These are phyloP conservation scores for Larix kaempferi DNA, from an alignment of 75 land plant genomes.

Conservation along the genomic window DNA sequence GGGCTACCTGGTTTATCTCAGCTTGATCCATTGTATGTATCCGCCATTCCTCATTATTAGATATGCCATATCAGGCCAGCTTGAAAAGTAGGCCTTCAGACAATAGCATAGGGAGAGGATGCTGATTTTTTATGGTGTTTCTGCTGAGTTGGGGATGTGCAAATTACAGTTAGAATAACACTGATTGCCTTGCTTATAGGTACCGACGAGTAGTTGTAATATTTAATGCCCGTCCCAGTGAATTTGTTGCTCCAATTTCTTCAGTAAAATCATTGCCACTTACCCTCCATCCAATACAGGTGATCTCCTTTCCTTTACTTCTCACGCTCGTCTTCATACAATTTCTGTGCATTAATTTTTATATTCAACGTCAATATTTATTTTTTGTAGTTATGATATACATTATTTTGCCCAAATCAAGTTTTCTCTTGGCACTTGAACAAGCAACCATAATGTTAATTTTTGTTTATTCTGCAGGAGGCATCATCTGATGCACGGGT, in stretches of 20 bases:
- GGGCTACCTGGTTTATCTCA: constrained; percentile 69
- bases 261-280: constrained; percentile 25
- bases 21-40: constrained; percentile 67
- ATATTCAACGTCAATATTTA: too few relatives aligned
- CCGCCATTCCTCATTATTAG: background rate
- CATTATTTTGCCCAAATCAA: background rate
- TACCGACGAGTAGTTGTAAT: constrained; percentile 66
- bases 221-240: constrained; percentile 63
- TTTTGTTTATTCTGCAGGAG: constrained; percentile 33
- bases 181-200: constrained; percentile 24
- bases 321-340: too few relatives aligned
- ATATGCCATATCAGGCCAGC: background rate
- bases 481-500: constrained; percentile 64
- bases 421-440: background rate
- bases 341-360: too few relatives aligned
- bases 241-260: constrained; percentile 23
- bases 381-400: background rate
- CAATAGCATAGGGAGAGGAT: background rate
- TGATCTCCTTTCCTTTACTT: constrained; percentile 13
- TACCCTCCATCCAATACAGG: constrained; percentile 77
- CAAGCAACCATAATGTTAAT: background rate
- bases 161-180: background rate
- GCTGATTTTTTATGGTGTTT: background rate
- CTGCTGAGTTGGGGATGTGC: background rate
- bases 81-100: background rate